Evolutionary conservation across 331 rosid genomes (phyloP), one percentile per base, ranked within the genome.

Genomic region (Pyrus hybrid): DNA sequence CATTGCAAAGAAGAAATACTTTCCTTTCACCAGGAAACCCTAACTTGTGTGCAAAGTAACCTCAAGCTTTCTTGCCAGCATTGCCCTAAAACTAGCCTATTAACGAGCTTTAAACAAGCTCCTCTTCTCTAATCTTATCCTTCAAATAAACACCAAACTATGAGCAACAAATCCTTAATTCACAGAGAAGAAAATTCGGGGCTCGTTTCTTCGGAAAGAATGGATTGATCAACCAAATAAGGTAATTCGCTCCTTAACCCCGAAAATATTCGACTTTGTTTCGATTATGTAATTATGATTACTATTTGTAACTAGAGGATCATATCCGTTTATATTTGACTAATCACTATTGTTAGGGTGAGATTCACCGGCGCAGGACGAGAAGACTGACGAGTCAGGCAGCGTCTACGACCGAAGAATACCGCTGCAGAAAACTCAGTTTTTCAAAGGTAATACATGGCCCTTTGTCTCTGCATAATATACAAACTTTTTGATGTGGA

Each of bases 11-110:
- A 85, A 81, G 60, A 67, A 86, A 91, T 90, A 82, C 87, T 70
- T 88, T 79, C 17, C 92, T 37, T 91, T 90, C 69, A 67, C 21
- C 20, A 77, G 35, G 56, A 82, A 67, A 45, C 25, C 73, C 33
- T 57, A 4, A 60, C 81, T 80, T 91, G 49, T 76, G 84, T 91
- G 88, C 93, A 87, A 93, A 85, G 96, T 76, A 85, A 85, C 76
- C 76, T 35, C 29, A 70, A 84, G 85, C 72, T 86, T 79, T 77
- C 89, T 86, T 79, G 70, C 68, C 75, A 45, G 64, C 58, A 37
- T 67, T 63, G 80, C 83, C 79, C 71, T 53, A 72, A 73, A 51
- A 57, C 16, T 22, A 77, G 13, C 23, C 77, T 23, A 63, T 13
- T 67, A 67, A 66, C 23, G 63, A 77, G 70, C 67, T 67, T 57